Conservation (phyloP, 331 rosid species). For the Phaseolus coccineus region DNA sequence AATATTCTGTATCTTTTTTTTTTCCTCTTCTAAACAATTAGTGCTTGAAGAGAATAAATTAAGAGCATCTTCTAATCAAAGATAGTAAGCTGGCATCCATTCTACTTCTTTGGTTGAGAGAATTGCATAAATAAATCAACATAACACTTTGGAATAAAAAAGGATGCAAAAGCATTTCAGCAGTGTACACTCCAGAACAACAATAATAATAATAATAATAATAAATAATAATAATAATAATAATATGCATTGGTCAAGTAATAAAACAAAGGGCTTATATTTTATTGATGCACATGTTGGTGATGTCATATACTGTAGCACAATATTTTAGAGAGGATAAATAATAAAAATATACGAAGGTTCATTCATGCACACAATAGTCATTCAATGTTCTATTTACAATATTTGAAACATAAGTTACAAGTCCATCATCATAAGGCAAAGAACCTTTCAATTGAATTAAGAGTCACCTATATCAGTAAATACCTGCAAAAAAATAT, state of each 20-base stretch:
- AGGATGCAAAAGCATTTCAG: background rate
- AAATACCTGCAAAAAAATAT: too few relatives aligned
- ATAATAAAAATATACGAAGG: background rate
- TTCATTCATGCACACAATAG: background rate
- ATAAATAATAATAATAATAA: background rate
- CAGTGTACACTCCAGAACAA: background rate
- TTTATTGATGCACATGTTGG: background rate
- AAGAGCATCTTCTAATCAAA: constrained; percentile 3
- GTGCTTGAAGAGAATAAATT: background rate
- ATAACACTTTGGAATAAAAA: background rate
- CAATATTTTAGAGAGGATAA: background rate
- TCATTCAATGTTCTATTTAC: background rate
- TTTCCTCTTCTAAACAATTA: background rate
- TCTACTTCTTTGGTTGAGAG: background rate
- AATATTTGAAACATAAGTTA: background rate
- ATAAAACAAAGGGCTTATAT: background rate
- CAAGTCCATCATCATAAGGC: background rate
- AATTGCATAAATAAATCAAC: background rate
- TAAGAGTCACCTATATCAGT: background rate
- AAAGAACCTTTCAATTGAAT: background rate
- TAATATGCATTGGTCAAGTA: background rate
- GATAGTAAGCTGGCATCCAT: background rate
- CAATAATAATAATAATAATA: too few relatives aligned
- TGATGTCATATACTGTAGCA: background rate
- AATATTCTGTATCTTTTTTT: background rate